Evolutionary conservation across 2,329 filamentous ascomycete species (phyloP), one percentile per base, ranked within the genome.

Genomic region (Lithohypha guttulata): DNA sequence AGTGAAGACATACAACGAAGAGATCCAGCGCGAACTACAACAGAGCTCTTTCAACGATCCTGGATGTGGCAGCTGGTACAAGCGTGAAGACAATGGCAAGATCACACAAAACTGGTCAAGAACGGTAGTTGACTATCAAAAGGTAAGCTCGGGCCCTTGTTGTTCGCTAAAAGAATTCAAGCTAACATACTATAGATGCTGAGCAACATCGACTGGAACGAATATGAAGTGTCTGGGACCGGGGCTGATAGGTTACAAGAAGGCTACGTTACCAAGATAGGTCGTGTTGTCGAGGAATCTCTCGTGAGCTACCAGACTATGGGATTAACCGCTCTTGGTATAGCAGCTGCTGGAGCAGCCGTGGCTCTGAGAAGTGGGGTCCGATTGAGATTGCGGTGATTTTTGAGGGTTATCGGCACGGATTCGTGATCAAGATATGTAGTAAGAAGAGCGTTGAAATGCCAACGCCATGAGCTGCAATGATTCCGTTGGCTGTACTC

Each of bases 311-410:
- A 56, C 26, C 39, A 46, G 10, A 52, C 55, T 1, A 42, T 59
- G 46, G 40, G 93, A 80, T 60, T 91, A 81, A 43, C 84, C 77
- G 11, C 82, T 79, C 14, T 84, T 75, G 39, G 85, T 80, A 31
- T 84, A 84, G 53, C 86, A 75, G 56, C 80, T n/a, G 48, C 47
- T 11, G 44, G 48, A n/a, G 42, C 41, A 18, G 44, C 42, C 8
- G 25, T 45, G 13, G 34, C 35, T 23, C 36, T 49, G 14, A 41
- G 46, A 10, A 34, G 45, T 25, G 31, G 31, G 18, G 46, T 36
- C 14, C 39, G 48, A 21, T 27, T 45, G 30, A 42, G 43, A 32
- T 22, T 48, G 3, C 17, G 42, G 18, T 41, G 19, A 31, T 17
- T n/a, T n/a, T n/a, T n/a, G n/a, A n/a, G n/a, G 21, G 13, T 30